Evolutionary conservation across 1,284 basidiomycete genomes (phyloP), one percentile per base, ranked within the genome.

Genomic region (Chalciporus sp.): DNA sequence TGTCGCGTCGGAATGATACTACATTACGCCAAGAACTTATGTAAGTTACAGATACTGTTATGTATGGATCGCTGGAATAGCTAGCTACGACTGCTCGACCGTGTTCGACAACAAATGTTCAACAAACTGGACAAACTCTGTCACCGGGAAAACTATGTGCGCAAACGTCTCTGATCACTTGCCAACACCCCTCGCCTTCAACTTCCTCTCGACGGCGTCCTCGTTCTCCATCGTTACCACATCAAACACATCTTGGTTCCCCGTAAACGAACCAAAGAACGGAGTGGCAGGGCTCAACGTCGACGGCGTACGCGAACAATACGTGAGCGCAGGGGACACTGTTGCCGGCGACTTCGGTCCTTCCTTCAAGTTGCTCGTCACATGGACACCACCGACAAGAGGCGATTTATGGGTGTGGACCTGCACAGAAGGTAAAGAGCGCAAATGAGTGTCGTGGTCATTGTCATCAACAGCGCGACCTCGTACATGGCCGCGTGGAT

Each of bases 261-360:
- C 54, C 14, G 42, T 48, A 42, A 68, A 72, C 7, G 70, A 71
- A 7, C 67, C 68, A 53, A 84, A 81, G 69, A 83, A 84, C 4
- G 83, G 83, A 11, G 83, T 85, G 7, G 81, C 78, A 16, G 83
- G 83, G 60, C 83, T 85, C 49, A 85, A 71, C n/a, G 81, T 83
- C 33, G 79, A 80, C 6, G 82, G 79, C 23, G 83, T 79, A 51
- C 81, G 77, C 40, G 80, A 80, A 12, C 80, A 80, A 61, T 82
- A 85, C 17, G 83, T 85, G 52, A 85, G 72, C 7, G 83, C 77
- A n/a, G 83, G 83, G 7, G 82, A 83, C 42, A 82, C 74, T 42
- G 80, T 67, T 23, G 74, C 72, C 4, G 82, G 79, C 8, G 80
- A 79, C 35, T 56, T 71, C 7, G 45, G 42, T 37, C 42, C 61